Base-by-base conservation (phyloP, 2,329 filamentous ascomycete genomes). In the Seiridium cupressi region DNA sequence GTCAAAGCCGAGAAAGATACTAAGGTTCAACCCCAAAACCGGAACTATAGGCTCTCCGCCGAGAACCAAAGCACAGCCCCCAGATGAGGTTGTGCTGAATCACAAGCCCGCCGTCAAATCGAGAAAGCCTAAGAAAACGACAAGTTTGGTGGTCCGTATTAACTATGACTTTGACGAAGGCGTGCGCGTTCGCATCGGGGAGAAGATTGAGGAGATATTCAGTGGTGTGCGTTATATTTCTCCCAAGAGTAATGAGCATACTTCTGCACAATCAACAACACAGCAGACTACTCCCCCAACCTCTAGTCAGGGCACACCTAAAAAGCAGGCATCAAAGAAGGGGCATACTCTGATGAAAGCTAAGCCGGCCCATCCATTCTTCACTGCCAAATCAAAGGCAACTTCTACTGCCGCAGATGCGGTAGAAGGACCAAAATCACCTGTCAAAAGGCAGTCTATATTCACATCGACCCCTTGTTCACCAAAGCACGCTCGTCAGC, bases 201-300 rank as follows among this genome's bases (percentile, higher is more conserved):
- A 79, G 7, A 82, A 80, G 64, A 89, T 96, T 59, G 75, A 87
- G 32, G 76, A 81, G 4, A 90, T 96, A 32, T 72, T 93, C 10
- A 65, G 69, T 26, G 70, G 72, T 38, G 67, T 66, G 5, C 62
- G 68, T 5, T 64, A 68, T 11, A 56, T 47, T 32, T 51, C 62
- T 34, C 64, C 62, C 64, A 66, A 5, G 62, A 34, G 5, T n/a
- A 57, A 38, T 5, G 8, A 44, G 18, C 8, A 5, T 26, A 32
- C 26, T 36, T 9, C 54, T 5, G 46, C 54, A 34, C 54, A 46
- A 26, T 36, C 46, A 51, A 26, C 46, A 31, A 44, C 3, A 31
- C 13, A 44, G n/a, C 31, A 51, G 32, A 8, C n/a, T 46, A 42
- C 5, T 11, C n/a, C 44, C 38, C 38, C 51, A 31, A 10, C 55